Evolutionary conservation across 768 basidiomycete species (phyloP), one percentile per base, ranked within the genome.

Genomic region (Sarcodon sp.): DNA sequence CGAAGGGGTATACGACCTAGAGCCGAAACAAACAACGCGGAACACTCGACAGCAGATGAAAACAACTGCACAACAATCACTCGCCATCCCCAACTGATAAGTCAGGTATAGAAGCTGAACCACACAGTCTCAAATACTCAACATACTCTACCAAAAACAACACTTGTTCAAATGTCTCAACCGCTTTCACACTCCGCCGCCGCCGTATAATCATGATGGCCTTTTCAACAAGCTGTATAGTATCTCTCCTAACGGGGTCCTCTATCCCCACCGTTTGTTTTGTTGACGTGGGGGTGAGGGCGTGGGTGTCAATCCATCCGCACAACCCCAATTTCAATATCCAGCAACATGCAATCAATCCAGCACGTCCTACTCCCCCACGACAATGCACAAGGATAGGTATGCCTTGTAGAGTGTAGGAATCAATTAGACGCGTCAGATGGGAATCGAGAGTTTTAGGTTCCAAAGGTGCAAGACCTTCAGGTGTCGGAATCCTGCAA

Each of bases 111-210:
- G 39, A 41, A 41, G 15, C 50, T 46, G 69, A 60, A 15, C 39
- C 39, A 13, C 39, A 13, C 15, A 15, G 15, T 41, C 39, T 41
- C 50, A 87, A 58, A 64, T 73, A 79, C 35, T 81, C 76, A 3
- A 88, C 77, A 61, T 77, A 92, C 32, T 87, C 82, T 0, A 82
- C 76, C 44, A 92, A 63, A 57, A 92, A 91, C 53, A 71, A 67
- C 12, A 94, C 94, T 63, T 98, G 93, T 60, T 96, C 90, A 59
- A 86, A 82, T 3, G 90, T 94, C 62, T 98, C 94, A 36, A 98
- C 77, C 1, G 92, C 91, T 61, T 98, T 97, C 49, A 82, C 63
- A 55, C 90, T 91, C 51, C 93, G 68, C 52, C 91, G 67, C 52
- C 75, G 66, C 44, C 93, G 66, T 7, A 92, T 76, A 48, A 90